These are phyloP conservation scores for Malassezia japonica DNA, from an alignment of 1,284 basidiomycete species.

Conservation along the genomic window DNA sequence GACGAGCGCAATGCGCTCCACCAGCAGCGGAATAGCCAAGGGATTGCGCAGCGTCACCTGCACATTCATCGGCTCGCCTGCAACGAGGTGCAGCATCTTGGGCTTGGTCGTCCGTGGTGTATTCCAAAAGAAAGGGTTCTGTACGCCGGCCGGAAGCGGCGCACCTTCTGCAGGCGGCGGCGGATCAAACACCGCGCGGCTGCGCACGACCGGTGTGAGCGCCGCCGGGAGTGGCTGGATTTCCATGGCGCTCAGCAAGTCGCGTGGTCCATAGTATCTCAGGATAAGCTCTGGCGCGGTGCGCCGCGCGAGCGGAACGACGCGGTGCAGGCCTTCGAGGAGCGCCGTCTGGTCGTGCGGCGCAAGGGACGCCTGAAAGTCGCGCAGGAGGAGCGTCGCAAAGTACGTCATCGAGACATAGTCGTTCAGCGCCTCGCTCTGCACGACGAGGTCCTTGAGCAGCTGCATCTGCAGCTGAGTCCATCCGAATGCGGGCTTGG, in stretches of 20 bases:
- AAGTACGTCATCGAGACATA: constrained; percentile 41
- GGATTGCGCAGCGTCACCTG: constrained; percentile 78
- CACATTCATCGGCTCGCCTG: constrained; percentile 72
- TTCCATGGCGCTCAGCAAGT: constrained; percentile 67
- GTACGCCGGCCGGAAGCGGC: constrained; percentile 16
- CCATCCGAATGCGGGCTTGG: constrained; percentile 64
- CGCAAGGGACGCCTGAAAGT: constrained; percentile 21
- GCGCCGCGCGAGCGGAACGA: constrained; percentile 33
- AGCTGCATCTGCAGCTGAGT: constrained; percentile 82
- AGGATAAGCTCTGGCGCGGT: constrained; percentile 29
- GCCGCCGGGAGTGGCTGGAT: constrained; percentile 66
- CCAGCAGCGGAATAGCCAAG: constrained; percentile 77
- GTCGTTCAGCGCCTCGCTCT: constrained; percentile 86
- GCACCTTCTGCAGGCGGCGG: not conserved
- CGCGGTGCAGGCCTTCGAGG: constrained; percentile 31
- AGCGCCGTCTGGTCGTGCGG: constrained; percentile 38
- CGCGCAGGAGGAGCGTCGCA: constrained; percentile 24
- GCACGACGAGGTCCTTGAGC: constrained; percentile 75
- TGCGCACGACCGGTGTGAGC: constrained; percentile 56
- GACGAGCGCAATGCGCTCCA: constrained; percentile 68
- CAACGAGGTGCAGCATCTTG: constrained; percentile 61
- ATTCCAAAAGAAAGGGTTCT: constrained; percentile 31
- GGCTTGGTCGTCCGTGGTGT: constrained; percentile 9
- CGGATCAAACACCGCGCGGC: constrained; percentile 7
- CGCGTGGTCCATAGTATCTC: constrained; percentile 50